phyloP scores from a whole-genome alignment of 345 rosid species.

The Luvunga scandens region DNA sequence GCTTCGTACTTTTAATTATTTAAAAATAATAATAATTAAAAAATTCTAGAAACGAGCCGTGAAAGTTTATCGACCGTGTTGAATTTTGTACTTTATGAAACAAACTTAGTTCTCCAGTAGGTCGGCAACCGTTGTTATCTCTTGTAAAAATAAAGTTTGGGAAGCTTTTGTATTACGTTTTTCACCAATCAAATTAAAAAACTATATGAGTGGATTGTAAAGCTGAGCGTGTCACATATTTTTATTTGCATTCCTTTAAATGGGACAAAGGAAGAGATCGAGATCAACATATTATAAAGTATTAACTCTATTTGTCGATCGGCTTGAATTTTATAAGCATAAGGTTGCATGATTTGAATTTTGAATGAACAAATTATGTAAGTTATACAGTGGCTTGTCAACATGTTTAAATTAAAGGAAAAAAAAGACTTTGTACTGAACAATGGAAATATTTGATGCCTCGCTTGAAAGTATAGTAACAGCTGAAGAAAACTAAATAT shows the following conservation, averaged over 20 bases:
- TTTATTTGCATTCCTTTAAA: not conserved
- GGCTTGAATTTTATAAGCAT: not conserved
- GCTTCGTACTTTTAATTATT: constrained; percentile 14
- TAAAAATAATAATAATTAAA: not conserved
- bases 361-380: not conserved
- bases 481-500: not conserved
- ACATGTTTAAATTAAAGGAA: not conserved
- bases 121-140: not conserved
- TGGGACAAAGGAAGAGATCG: not conserved
- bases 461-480: not conserved
- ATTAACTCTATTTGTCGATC: not conserved
- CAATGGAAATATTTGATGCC: not conserved
- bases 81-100: not conserved
- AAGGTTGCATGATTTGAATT: not conserved
- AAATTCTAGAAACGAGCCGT: not conserved
- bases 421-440: not conserved
- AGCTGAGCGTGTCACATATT: not conserved
- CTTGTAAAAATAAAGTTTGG: not conserved
- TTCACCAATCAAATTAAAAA: not conserved
- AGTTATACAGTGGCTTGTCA: not conserved
- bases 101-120: not conserved
- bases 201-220: not conserved
- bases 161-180: not conserved
- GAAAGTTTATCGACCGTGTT: not conserved
- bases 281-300: not conserved